Evolutionary conservation across 2,329 filamentous ascomycete species (phyloP), one percentile per base, ranked within the genome.

Genomic region (Diplodia intermedia): DNA sequence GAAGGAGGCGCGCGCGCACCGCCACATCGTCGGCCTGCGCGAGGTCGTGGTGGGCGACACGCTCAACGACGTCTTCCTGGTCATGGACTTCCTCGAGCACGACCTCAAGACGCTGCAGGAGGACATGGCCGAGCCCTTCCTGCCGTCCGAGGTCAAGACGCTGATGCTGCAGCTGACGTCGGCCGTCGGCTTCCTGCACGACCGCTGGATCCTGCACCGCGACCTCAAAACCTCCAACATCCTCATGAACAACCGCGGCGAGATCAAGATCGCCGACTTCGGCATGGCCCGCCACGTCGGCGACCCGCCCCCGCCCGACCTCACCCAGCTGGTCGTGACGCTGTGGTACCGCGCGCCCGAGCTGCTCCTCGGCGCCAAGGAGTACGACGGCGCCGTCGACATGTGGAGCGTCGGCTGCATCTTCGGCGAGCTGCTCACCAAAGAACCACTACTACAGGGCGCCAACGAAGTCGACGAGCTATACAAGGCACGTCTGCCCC

Each of bases 331-430:
- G 56, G 95, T 99, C 70, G 94, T 98, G 20, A 99, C 95, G 7
- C 86, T 99, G 7, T 99, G 95, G 95, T 99, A 99, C 79, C 91
- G 95, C 68, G 87, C 92, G 0, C 95, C 95, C 0, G 95, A 98
- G 80, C 86, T 98, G 12, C 86, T 99, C 1, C 88, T 98, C 3
- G 95, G 95, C 6, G 84, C 91, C 0, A 86, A 87, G 43, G 86
- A 85, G 18, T 99, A 99, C 81, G 89, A 86, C 69, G 82, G 85
- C 0, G 87, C 91, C 69, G 85, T 98, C 73, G 95, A 98, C 80
- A 91, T 98, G 86, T 99, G 95, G 95, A 96, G 91, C 79, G 83
- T 98, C 3, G 95, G 95, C 14, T 98, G 95, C 81, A 93, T 99
- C 75, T 97, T 99, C 76, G 94, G 90, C 70, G 95, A 99, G 82